Base-by-base conservation (phyloP, 257 asterid species). In the Solanum lycopersicoides region DNA sequence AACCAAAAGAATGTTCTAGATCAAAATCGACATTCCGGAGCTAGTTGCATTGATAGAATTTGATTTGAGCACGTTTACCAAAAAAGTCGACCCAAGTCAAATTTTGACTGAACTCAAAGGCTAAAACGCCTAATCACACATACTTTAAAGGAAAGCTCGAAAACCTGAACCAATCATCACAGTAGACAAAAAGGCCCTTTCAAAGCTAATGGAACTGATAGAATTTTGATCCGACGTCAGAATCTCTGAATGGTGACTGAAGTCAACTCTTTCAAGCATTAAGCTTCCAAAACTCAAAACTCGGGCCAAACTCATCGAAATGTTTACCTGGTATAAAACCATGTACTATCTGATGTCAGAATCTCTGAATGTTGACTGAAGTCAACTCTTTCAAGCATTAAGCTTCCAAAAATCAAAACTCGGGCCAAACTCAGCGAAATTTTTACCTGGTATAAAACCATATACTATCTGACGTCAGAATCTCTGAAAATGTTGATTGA, bases 11-110 rank as follows among this genome's bases (percentile, higher is more conserved):
- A 18, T 56, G 65, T 56, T 56, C 25, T 7, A 18, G 65, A 56
- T 0, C n/a, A 18, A 56, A 56, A 56, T 56, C 1, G 65, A 56
- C 12, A 56, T 7, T 56, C 0, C 0, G n/a, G 0, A 56, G 65
- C n/a, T 7, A 56, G 65, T 56, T 4, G 1, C 1, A 56, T 18
- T 56, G 65, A 53, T 0, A 53, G 7, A 53, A 53, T 2, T 53
- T 20, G 4, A 56, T 18, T 56, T 1, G 65, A 56, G 65, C n/a
- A 18, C 4, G 11, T 7, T 56, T 2, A 18, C 11, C 65, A 18
- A 56, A 23, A 50, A 56, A 56, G n/a, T 53, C 16, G 10, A 56
- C 11, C n/a, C 2, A 56, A 56, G n/a, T 56, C n/a, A 56, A 56
- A 0, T 18, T 56, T 56, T 56, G n/a, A 56, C 63, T 56, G 20